Conservation (phyloP, 2,329 filamentous ascomycete species). For the Talaromyces sp. region DNA sequence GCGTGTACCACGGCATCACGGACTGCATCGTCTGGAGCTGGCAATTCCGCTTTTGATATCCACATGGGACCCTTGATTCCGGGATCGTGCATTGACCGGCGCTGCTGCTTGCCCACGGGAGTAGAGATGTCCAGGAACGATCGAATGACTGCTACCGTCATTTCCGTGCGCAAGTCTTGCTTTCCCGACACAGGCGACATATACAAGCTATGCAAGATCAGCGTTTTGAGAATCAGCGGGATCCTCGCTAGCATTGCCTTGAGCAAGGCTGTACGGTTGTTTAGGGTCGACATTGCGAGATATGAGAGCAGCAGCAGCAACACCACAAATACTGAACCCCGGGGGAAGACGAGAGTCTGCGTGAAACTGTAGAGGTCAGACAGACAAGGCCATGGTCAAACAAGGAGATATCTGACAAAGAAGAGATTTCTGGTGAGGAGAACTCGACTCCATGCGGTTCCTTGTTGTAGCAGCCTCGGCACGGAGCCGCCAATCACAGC, state of each 20-base stretch:
- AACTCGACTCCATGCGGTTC: not conserved
- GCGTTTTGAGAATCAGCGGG: constrained; percentile 39
- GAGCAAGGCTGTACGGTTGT: constrained; percentile 23
- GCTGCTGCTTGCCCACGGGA: constrained; percentile 60
- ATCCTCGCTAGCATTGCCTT: constrained; percentile 33
- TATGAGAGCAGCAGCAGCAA: not conserved
- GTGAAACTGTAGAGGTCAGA: not conserved
- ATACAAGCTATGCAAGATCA: constrained; percentile 47
- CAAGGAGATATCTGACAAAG: not conserved
- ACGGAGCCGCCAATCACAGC: not conserved
- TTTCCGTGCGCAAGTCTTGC: constrained; percentile 70
- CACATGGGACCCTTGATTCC: constrained; percentile 75
- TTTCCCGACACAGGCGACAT: constrained; percentile 67
- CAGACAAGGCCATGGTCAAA: not conserved
- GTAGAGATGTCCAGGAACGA: constrained; percentile 50
- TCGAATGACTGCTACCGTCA: constrained; percentile 68
- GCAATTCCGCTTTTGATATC: constrained; percentile 66
- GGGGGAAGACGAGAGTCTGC: not conserved
- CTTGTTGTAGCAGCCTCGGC: not conserved
- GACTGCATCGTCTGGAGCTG: constrained; percentile 48
- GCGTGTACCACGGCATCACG: constrained; percentile 32
- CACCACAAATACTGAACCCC: not conserved
- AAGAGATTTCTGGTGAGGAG: not conserved
- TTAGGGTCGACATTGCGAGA: constrained; percentile 20
- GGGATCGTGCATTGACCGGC: constrained; percentile 55